Evolutionary conservation across 345 rosid species (phyloP).

Genomic region (Salix koriyanagi): DNA sequence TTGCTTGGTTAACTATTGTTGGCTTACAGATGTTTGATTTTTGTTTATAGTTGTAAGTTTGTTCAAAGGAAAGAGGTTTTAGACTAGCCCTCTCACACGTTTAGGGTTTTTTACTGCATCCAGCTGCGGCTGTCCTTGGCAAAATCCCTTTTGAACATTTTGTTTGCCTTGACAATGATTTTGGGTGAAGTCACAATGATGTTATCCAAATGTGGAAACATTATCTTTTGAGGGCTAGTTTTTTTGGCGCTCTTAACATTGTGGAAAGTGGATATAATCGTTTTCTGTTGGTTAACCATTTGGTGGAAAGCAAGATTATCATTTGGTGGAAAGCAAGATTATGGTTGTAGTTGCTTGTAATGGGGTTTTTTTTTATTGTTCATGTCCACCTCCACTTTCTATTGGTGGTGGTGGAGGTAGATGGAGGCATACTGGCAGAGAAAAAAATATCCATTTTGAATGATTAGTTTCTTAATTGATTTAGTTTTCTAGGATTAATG

Average conservation of each 20-base stretch:
- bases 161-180: neutral
- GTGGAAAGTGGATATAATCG: too few relatives aligned
- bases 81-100: neutral
- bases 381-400: neutral
- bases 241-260: neutral
- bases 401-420: neutral
- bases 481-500: neutral
- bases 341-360: neutral
- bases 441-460: constrained; percentile 18
- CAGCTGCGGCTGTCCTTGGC: neutral
- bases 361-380: neutral
- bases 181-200: neutral
- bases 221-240: neutral
- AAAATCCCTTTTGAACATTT: neutral
- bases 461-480: neutral
- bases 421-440: constrained; percentile 8
- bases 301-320: neutral
- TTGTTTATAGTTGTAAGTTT: neutral
- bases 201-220: neutral
- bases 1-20: neutral
- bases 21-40: neutral
- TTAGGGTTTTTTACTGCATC: neutral
- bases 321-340: neutral
- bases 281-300: too few relatives aligned
- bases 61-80: neutral